phyloP scores from a whole-genome alignment of 768 basidiomycete genomes.

The Russula lepida region DNA sequence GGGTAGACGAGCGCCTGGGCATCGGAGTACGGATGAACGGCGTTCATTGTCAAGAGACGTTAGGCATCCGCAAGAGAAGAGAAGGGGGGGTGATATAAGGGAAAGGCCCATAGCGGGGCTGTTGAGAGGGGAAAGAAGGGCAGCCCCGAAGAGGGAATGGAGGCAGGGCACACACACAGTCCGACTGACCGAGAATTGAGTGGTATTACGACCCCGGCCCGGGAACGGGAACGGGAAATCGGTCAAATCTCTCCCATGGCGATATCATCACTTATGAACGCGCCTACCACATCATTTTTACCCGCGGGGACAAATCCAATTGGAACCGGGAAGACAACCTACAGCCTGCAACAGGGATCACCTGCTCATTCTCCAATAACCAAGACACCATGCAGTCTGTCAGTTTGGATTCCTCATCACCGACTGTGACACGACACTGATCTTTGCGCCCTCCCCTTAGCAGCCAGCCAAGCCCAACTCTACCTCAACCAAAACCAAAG shows the following conservation, averaged over 20 bases:
- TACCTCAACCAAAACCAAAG: too few species aligned
- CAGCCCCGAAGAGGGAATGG: slow-evolving; percentile 11
- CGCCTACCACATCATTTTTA: not conserved
- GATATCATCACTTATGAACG: slow-evolving; percentile 9
- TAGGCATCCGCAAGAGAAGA: slow-evolving; percentile 18
- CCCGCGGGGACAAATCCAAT: too few species aligned
- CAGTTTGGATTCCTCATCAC: too few species aligned
- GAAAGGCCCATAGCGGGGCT: not conserved
- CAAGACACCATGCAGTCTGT: too few species aligned
- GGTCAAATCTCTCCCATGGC: slow-evolving; percentile 8
- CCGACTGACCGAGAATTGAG: slow-evolving; percentile 10
- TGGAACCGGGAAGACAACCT: too few species aligned
- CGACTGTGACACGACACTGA: too few species aligned
- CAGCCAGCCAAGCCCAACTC: too few species aligned
- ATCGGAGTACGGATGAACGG: slow-evolving; percentile 18
- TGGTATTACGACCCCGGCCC: slow-evolving; percentile 9
- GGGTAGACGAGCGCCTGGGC: slow-evolving; percentile 14
- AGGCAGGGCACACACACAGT: slow-evolving; percentile 7
- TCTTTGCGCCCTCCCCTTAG: too few species aligned
- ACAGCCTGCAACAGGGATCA: too few species aligned
- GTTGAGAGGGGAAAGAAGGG: slow-evolving; percentile 11
- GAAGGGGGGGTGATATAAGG: slow-evolving; percentile 17
- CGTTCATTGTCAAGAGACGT: slow-evolving; percentile 19
- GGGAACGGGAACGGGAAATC: slow-evolving; percentile 1
- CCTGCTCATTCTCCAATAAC: too few species aligned